Percentiles rank a stretch among this genome's conserved stretches.
Evolutionary conservation across 1,284 basidiomycete species (phyloP).

Genomic region (Trametes polyzona): DNA sequence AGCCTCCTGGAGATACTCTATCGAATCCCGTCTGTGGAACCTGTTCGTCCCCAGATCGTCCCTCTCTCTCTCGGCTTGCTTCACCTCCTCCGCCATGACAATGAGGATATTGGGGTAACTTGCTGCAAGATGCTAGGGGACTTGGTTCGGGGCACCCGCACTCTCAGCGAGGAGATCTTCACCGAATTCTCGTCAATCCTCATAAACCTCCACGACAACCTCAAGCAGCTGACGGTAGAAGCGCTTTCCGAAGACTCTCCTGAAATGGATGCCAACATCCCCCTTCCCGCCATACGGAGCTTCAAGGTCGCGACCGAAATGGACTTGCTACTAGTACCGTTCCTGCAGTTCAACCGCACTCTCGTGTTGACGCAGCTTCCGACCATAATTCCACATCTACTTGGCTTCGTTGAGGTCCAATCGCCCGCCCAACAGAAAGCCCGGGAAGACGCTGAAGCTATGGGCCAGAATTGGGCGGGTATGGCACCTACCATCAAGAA

Average conservation of each 20-base stretch:
- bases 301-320: conserved; percentile 97
- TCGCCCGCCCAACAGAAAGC: conserved; percentile 88
- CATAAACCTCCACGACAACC: conserved; percentile 79
- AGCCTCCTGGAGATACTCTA: conserved; percentile 88
- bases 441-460: conserved; percentile 79
- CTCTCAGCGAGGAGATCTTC: conserved; percentile 80
- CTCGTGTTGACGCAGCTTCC: conserved; percentile 74
- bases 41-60: conserved; percentile 71
- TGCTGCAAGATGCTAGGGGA: conserved; percentile 96
- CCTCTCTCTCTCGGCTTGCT: conserved; percentile 81
- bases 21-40: conserved; percentile 85
- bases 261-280: conserved; percentile 55
- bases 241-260: conserved; percentile 72
- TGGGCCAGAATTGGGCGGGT: conserved; percentile 84
- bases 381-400: conserved; percentile 75
- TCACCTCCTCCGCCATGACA: conserved; percentile 86
- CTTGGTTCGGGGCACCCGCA: conserved; percentile 67
- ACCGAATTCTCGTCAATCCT: conserved; percentile 82
- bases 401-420: conserved; percentile 79
- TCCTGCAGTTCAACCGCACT: conserved; percentile 82
- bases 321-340: conserved; percentile 90
- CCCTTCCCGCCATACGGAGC: conserved; percentile 78
- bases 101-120: conserved; percentile 93
- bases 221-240: conserved; percentile 77
- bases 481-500: conserved; percentile 83